These are phyloP conservation scores for Takashimella tepidaria DNA, from an alignment of 1,284 basidiomycete genomes.

Conservation along the genomic window DNA sequence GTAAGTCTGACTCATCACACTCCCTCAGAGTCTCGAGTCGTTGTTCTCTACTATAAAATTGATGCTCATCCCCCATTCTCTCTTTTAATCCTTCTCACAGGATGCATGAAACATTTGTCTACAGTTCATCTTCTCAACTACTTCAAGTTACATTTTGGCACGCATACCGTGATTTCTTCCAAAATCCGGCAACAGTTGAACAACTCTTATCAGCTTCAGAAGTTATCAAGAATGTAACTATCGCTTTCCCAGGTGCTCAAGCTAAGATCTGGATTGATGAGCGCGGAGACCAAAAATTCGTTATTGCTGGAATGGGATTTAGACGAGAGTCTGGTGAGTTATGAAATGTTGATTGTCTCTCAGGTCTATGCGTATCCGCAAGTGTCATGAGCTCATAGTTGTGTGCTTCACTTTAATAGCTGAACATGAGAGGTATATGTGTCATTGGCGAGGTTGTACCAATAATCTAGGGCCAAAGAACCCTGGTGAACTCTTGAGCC, in stretches of 20 bases:
- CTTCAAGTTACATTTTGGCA: conserved; percentile 47
- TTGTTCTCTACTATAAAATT: not conserved
- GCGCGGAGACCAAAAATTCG: conserved; percentile 37
- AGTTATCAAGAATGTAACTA: conserved; percentile 46
- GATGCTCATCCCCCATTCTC: not conserved
- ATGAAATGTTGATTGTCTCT: no score
- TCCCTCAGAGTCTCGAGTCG: no score
- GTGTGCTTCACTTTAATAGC: conserved; percentile 18
- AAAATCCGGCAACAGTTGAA: conserved; percentile 27
- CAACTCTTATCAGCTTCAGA: conserved; percentile 42
- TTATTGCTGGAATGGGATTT: conserved; percentile 44
- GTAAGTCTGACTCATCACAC: conserved; percentile 20
- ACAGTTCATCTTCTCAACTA: conserved; percentile 37
- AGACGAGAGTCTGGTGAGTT: conserved; percentile 31
- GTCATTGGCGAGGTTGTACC: conserved; percentile 33
- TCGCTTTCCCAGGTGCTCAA: conserved; percentile 40
- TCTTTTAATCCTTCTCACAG: conserved; percentile 15
- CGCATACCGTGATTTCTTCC: conserved; percentile 45
- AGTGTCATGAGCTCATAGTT: no score
- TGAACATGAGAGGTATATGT: conserved; percentile 33
- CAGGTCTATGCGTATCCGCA: no score
- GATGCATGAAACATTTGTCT: conserved; percentile 47
- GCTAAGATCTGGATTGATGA: conserved; percentile 36
- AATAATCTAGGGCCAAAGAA: conserved; percentile 13
- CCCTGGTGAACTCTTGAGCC: conserved; percentile 25